Percentiles rank a stretch among this genome's conserved stretches.
phyloP scores from a whole-genome alignment of 2,329 filamentous ascomycete species.

The Aureobasidium leucospermi region DNA sequence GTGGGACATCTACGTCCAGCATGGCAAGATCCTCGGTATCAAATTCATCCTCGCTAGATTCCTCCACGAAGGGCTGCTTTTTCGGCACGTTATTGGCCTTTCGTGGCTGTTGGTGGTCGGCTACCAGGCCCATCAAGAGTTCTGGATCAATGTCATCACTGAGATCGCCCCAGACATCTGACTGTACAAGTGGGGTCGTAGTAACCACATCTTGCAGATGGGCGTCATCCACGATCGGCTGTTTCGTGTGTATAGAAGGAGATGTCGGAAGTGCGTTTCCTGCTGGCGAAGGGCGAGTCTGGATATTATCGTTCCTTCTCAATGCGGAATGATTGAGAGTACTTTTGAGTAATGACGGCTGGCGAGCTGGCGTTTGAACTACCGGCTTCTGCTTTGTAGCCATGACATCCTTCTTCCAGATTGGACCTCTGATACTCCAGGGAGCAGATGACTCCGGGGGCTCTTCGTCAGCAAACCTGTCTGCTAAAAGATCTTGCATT shows the following conservation, averaged over 20 bases:
- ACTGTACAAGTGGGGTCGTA: background rate
- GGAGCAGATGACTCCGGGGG: conserved; percentile 36
- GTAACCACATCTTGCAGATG: background rate
- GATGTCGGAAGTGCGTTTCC: background rate
- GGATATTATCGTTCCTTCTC: background rate
- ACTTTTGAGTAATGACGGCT: background rate
- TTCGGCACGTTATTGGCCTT: background rate
- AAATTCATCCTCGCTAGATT: background rate
- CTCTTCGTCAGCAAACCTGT: conserved; percentile 38
- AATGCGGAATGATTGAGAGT: background rate
- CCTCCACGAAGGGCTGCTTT: background rate
- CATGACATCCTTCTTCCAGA: conserved; percentile 38
- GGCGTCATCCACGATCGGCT: background rate
- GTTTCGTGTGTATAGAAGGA: background rate
- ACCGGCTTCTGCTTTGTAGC: conserved; percentile 15
- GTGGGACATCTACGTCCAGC: background rate
- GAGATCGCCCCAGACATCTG: background rate
- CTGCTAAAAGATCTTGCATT: conserved; percentile 32
- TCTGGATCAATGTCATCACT: conserved; percentile 11
- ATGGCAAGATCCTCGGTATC: conserved; percentile 2
- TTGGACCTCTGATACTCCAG: conserved; percentile 38
- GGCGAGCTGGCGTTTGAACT: background rate
- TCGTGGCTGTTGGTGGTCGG: background rate
- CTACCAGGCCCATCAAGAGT: background rate
- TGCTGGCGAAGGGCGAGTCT: background rate